A percentile compares a stretch with the other conserved stretches of the same genome.
These are phyloP conservation scores for Claviceps quebecensis DNA, from an alignment of 2,329 filamentous ascomycete species.

Conservation along the genomic window DNA sequence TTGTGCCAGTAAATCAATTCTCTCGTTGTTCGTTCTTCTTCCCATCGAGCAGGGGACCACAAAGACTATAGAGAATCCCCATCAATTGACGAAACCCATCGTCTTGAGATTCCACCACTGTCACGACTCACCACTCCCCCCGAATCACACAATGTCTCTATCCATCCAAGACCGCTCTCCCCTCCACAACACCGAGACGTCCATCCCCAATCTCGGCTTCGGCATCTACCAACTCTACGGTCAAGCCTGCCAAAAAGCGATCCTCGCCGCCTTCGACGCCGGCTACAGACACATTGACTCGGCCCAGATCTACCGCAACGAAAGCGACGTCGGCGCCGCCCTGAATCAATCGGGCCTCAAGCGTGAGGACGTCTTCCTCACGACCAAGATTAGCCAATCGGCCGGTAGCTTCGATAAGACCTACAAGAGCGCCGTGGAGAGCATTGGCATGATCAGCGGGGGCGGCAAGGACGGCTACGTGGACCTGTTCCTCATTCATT, in stretches of 20 bases:
- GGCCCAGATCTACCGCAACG: conserved; percentile 52
- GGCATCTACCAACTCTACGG: conserved; percentile 52
- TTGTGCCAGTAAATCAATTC: too few relatives aligned
- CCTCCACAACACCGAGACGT: conserved; percentile 11
- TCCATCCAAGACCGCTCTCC: conserved; percentile 8
- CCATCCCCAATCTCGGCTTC: conserved; percentile 54
- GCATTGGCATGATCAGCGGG: conserved; percentile 46
- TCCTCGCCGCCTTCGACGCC: conserved; percentile 38
- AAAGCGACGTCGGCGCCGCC: conserved; percentile 50
- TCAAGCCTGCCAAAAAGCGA: conserved; percentile 41
- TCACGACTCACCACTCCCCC: too few relatives aligned
- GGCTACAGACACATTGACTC: conserved; percentile 54
- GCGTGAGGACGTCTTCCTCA: conserved; percentile 50
- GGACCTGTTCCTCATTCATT: conserved; percentile 59
- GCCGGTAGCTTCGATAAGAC: conserved; percentile 36
- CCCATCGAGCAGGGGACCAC: too few relatives aligned
- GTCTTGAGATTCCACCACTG: neutral
- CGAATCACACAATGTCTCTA: conserved; percentile 3
- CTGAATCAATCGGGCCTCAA: conserved; percentile 40
- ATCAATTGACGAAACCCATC: too few relatives aligned
- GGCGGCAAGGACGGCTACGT: conserved; percentile 42
- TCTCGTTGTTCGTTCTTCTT: too few relatives aligned
- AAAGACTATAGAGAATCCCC: too few relatives aligned
- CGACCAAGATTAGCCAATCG: conserved; percentile 49
- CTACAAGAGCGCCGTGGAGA: conserved; percentile 44